Percentiles rank a stretch among this genome's conserved stretches.
Conservation (phyloP, 495 filamentous ascomycete genomes). For the Cenococcum geophilum region DNA sequence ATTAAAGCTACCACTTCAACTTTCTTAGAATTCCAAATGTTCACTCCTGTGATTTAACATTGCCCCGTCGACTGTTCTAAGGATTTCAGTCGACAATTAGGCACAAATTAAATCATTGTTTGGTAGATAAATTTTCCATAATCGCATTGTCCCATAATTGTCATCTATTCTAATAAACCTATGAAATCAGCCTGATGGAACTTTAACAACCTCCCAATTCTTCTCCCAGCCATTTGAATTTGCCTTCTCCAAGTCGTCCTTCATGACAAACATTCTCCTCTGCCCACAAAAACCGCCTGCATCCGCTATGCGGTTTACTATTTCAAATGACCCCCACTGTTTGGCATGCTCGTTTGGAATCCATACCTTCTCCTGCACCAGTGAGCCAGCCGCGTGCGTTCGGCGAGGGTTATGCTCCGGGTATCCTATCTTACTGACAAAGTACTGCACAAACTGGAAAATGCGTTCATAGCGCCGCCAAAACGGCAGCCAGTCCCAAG, state of each 20-base stretch:
- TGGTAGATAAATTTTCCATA: neutral
- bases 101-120: too few species aligned
- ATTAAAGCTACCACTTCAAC: too few species aligned
- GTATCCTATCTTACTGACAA: neutral
- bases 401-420: neutral
- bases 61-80: too few species aligned
- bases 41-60: too few species aligned
- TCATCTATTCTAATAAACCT: neutral
- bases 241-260: conserved; percentile 4
- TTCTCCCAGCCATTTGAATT: conserved; percentile 9
- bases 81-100: too few species aligned
- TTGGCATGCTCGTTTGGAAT: neutral
- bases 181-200: neutral
- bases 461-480: conserved; percentile 26
- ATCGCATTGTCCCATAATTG: neutral
- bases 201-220: conserved; percentile 9
- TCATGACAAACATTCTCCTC: conserved; percentile 13
- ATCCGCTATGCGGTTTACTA: neutral
- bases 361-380: neutral
- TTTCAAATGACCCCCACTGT: neutral
- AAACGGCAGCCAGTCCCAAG: conserved; percentile 20
- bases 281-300: conserved; percentile 7
- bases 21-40: too few species aligned
- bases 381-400: neutral
- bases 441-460: conserved; percentile 37